Conservation (phyloP, 2,329 filamentous ascomycete genomes). For the Shiraia sp. region DNA sequence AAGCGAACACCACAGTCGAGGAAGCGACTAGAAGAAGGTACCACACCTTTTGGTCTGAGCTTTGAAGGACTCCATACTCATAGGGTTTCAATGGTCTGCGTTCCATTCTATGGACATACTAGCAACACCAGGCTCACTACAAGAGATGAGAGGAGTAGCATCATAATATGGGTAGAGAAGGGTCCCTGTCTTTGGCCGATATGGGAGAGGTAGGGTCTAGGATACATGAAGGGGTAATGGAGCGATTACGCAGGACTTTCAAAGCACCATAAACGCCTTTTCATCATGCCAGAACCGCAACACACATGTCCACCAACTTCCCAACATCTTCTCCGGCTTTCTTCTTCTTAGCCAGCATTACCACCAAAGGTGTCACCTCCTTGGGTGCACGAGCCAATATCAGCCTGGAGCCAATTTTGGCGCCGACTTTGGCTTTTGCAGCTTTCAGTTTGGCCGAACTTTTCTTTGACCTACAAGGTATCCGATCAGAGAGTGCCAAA, state of each 20-base stretch:
- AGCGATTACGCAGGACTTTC: constrained; percentile 1
- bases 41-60: too few species aligned
- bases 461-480: constrained; percentile 2
- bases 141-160: too few species aligned
- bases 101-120: too few species aligned
- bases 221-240: not conserved
- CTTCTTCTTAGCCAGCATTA: constrained; percentile 25
- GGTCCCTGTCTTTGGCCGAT: too few species aligned
- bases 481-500: not conserved
- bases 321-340: constrained; percentile 25
- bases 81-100: too few species aligned
- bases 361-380: constrained; percentile 14
- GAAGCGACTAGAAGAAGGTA: too few species aligned
- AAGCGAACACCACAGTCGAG: too few species aligned
- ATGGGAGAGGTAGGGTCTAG: not conserved
- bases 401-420: constrained; percentile 3
- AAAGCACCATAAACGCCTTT: constrained; percentile 1
- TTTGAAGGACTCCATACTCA: too few species aligned
- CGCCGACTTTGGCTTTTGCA: constrained; percentile 9
- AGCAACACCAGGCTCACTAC: too few species aligned
- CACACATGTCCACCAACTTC: constrained; percentile 1
- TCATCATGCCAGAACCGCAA: constrained; percentile 10
- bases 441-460: constrained; percentile 1
- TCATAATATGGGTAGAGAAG: too few species aligned
- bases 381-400: constrained; percentile 8